Evolutionary conservation across 1,284 basidiomycete species (phyloP), one percentile per base, ranked within the genome.

Genomic region (Naganishia cerealis): DNA sequence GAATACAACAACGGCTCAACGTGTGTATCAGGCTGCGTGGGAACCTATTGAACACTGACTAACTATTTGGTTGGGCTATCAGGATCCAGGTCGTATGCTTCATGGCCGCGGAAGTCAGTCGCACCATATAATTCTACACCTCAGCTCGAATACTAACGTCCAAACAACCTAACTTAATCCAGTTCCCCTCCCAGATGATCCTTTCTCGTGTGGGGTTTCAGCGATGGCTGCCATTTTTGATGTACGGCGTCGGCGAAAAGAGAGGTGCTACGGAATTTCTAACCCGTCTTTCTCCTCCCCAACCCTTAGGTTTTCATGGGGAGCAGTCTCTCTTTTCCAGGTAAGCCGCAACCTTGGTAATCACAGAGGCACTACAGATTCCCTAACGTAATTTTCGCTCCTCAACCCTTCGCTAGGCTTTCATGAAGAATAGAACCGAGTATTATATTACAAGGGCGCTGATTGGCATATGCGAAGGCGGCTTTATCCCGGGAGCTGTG

Each of bases 401-500:
- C 12, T 50, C 21, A 42, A 21, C 12, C 15, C 18, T 24, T 38
- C 8, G 16, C 16, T 26, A 57, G 55, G 61, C 59, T 10, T 67
- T 57, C 26, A 67, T 67, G 65, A 67, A 54, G 36, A 67, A 67
- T 55, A 46, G 62, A 40, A 58, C 69, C 24, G 69, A 67, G 12
- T 81, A 78, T 73, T 76, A 76, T 56, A 73, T 74, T 9, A 75
- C 78, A 13, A 74, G 81, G 24, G 74, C 75, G 40, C 61, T 80
- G 21, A 76, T 82, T 26, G 79, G 80, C 24, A 71, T 78, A 18
- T 74, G 74, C 21, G 79, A 81, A 69, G 77, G 71, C 13, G 56
- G 81, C 0, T 81, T 82, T 63, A 78, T 83, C 16, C 78, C 81
- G 1, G 80, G 80, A 66, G 73, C 76, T 18, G 76, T 82, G 54